Conservation (phyloP, 83 land plant genomes). For the Thuja plicata region DNA sequence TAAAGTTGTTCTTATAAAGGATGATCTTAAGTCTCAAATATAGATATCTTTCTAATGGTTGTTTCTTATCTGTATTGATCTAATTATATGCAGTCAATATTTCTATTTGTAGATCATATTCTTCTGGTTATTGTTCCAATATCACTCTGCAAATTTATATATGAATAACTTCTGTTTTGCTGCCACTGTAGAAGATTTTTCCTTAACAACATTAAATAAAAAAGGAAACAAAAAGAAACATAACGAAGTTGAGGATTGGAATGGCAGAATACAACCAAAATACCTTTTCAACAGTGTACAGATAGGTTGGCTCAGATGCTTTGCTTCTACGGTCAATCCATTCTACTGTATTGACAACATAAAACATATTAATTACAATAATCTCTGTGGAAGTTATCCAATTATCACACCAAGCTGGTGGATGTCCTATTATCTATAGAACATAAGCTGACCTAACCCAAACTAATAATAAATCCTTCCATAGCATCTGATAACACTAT, state of each 20-base stretch:
- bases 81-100: not conserved
- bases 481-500: not conserved
- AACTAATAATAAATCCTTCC: not conserved
- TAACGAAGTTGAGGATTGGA: not conserved
- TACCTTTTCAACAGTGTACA: slow-evolving; percentile 92
- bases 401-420: not conserved
- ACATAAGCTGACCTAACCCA: not conserved
- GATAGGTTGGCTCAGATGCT: slow-evolving; percentile 74
- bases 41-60: not conserved
- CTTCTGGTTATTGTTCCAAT: not conserved
- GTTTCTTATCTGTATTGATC: not conserved
- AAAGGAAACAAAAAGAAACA: not conserved
- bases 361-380: not conserved
- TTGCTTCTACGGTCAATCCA: slow-evolving; percentile 68
- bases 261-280: not conserved
- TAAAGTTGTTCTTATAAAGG: not conserved
- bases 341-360: slow-evolving; percentile 46
- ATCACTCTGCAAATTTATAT: not conserved
- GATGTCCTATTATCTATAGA: not conserved
- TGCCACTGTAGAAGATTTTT: not conserved
- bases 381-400: not conserved
- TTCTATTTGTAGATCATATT: not conserved
- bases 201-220: not conserved
- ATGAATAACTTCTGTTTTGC: not conserved
- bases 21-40: not conserved